Evolutionary conservation across 2,329 filamentous ascomycete genomes (phyloP).

Genomic region (Coniochaeta pulveracea): DNA sequence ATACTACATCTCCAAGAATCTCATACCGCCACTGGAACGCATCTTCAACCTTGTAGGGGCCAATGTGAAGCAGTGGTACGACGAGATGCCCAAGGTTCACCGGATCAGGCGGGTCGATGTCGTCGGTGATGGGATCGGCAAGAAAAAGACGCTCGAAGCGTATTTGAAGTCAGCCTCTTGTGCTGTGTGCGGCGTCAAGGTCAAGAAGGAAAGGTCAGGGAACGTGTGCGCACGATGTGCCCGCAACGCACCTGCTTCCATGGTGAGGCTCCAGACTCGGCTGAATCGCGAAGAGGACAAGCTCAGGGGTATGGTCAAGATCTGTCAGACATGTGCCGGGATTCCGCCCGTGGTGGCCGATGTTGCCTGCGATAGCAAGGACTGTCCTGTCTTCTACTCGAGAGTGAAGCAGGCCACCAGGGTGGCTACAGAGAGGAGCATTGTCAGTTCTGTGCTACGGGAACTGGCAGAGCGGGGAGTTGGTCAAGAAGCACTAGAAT

Average conservation of each 20-base stretch:
- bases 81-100: constrained; percentile 90
- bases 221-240: constrained; percentile 49
- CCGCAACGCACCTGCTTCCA: constrained; percentile 40
- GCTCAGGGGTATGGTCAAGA: constrained; percentile 49
- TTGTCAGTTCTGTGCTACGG: constrained; percentile 21
- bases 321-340: constrained; percentile 75
- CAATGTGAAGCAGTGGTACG: constrained; percentile 83
- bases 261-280: constrained; percentile 52
- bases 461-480: constrained; percentile 16
- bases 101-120: constrained; percentile 54
- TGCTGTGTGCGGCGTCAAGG: constrained; percentile 58
- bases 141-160: constrained; percentile 74
- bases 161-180: constrained; percentile 80
- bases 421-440: constrained; percentile 26
- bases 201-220: constrained; percentile 14
- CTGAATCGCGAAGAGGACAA: constrained; percentile 53
- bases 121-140: constrained; percentile 12
- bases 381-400: constrained; percentile 88
- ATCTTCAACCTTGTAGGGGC: constrained; percentile 96
- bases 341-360: constrained; percentile 57
- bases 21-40: constrained; percentile 88
- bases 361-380: constrained; percentile 78
- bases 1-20: constrained; percentile 93
- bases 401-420: constrained; percentile 50
- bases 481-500: constrained; percentile 5